phyloP scores from a whole-genome alignment of 768 basidiomycete species.

The Leccinum arenicola region DNA sequence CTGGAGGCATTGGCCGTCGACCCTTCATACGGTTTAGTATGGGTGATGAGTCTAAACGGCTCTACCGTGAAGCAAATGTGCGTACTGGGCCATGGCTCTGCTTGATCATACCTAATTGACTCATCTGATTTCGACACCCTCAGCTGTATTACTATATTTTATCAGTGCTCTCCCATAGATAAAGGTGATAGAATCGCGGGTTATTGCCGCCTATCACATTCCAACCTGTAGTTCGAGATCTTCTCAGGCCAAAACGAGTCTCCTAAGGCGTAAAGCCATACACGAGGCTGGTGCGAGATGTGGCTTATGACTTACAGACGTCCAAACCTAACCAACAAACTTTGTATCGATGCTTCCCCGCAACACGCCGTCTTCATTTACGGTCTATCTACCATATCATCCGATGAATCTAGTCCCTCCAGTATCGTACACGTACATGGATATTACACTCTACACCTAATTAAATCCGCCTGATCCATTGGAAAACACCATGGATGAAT shows the following conservation, averaged over 20 bases:
- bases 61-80: no score
- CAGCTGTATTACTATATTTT: slow-evolving; percentile 5
- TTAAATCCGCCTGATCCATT: slow-evolving; percentile 3
- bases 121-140: neutral
- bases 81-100: no score
- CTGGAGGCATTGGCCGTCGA: no score
- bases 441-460: slow-evolving; percentile 13
- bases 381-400: slow-evolving; percentile 6
- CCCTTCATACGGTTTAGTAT: no score
- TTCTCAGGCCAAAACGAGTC: slow-evolving; percentile 5
- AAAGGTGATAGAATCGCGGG: slow-evolving; percentile 18
- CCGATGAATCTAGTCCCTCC: slow-evolving; percentile 6
- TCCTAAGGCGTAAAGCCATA: slow-evolving; percentile 10
- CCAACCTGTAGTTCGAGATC: neutral
- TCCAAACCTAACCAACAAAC: slow-evolving; percentile 17
- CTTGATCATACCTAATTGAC: no score
- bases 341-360: slow-evolving; percentile 24
- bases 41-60: no score
- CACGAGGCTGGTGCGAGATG: slow-evolving; percentile 19
- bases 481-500: neutral
- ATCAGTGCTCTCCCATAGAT: slow-evolving; percentile 13
- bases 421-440: slow-evolving; percentile 13
- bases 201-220: slow-evolving; percentile 6
- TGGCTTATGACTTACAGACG: slow-evolving; percentile 4
- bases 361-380: slow-evolving; percentile 29